A percentile compares a stretch with the other conserved stretches of the same genome.
Conservation (phyloP, 2,329 filamentous ascomycete genomes). For the Neopestalotiopsis clavispora region DNA sequence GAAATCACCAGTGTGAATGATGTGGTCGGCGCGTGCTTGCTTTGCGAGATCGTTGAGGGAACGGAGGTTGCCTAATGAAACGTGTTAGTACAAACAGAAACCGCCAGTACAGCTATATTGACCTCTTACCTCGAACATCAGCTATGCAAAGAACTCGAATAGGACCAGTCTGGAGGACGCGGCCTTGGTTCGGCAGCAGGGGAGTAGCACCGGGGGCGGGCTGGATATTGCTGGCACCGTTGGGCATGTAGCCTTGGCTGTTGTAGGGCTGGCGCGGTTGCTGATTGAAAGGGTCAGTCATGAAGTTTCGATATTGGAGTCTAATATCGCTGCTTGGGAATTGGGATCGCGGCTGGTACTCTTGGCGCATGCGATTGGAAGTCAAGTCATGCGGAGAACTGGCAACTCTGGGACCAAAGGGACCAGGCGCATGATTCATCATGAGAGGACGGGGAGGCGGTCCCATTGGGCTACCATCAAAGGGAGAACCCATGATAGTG, state of each 20-base stretch:
- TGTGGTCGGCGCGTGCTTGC: conserved; percentile 93
- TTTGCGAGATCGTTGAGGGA: conserved; percentile 96
- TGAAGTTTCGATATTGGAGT: conserved; percentile 12
- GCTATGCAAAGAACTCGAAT: conserved; percentile 73
- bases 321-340: conserved; percentile 17
- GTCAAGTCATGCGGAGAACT: conserved; percentile 1
- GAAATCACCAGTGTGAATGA: conserved; percentile 98
- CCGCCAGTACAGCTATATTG: not conserved
- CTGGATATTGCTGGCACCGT: conserved; percentile 58
- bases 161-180: conserved; percentile 68
- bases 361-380: conserved; percentile 7
- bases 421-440: conserved; percentile 5
- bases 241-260: conserved; percentile 66
- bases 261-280: conserved; percentile 46
- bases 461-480: not conserved
- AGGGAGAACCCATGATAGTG: conserved; percentile 6
- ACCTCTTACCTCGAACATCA: conserved; percentile 69
- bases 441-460: not conserved
- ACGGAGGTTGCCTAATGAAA: conserved; percentile 78
- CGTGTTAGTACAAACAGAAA: not conserved
- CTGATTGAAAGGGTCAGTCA: conserved; percentile 27
- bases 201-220: conserved; percentile 64
- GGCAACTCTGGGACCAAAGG: not conserved
- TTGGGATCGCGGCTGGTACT: conserved; percentile 4
- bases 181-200: conserved; percentile 70